These are phyloP conservation scores for Vickermania spadyakhi DNA, from an alignment of 208 protist species.

Conservation along the genomic window DNA sequence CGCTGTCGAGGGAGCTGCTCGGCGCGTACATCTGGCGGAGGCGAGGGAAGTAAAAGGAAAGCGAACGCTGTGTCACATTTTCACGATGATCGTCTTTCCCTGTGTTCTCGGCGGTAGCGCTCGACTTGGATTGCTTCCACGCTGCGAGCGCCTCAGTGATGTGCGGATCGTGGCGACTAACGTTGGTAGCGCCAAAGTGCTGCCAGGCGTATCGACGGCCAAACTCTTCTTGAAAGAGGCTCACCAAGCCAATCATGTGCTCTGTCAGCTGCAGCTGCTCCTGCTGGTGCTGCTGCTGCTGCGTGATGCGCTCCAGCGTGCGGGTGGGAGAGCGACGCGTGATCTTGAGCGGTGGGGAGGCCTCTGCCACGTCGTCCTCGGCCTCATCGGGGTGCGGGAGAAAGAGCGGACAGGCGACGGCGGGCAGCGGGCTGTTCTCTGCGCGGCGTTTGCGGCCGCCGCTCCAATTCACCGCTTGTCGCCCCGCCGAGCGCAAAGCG, in stretches of 20 bases:
- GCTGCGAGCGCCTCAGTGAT: background rate
- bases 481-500: background rate
- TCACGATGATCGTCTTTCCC: too few relatives aligned
- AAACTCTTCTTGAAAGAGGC: conserved; percentile 52
- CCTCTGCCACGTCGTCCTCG: background rate
- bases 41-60: background rate
- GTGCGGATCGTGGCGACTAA: conserved; percentile 32
- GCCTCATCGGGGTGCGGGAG: background rate
- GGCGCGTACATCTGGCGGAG: background rate
- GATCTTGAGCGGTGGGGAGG: conserved; percentile 3
- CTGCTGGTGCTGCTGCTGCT: conserved; percentile 15
- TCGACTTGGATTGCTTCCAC: background rate
- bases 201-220: conserved; percentile 62
- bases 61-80: background rate
- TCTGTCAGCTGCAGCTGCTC: conserved; percentile 53
- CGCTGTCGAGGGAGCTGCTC: background rate
- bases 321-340: conserved; percentile 38
- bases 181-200: conserved; percentile 66
- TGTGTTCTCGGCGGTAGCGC: background rate
- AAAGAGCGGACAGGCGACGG: background rate
- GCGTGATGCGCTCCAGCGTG: conserved; percentile 38
- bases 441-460: background rate
- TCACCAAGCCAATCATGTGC: conserved; percentile 20
- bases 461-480: background rate
- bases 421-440: background rate